Evolutionary conservation across 371 early-diverging fungal genomes (phyloP), one percentile per base, ranked within the genome.

Genomic region (Apophysomyces trapeziformis): DNA sequence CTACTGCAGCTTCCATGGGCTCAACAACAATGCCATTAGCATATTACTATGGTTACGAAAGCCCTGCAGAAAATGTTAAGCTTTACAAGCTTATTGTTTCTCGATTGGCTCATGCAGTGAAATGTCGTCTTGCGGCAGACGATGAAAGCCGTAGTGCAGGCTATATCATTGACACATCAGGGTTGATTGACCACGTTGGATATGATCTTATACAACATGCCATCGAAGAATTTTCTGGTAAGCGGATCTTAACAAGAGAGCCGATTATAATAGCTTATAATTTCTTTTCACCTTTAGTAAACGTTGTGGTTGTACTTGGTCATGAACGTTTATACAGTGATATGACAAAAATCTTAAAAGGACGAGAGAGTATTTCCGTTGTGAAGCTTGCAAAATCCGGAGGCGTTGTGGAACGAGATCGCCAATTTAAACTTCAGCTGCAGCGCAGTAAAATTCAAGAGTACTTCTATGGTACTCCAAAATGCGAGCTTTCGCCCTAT

Each of bases 381-480:
- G 75, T 96, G 50, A 97, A 95, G 70, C 78, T 97, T 21, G 78
- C 93, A 3, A 97, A 96, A 70, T 95, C 96, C 0, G 99, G 98
- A 41, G 99, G 99, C 57, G 96, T 95, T 0, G 98, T 96, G 1
- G 88, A 92, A 61, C 84, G 97, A 12, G 95, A 95, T 74, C 74
- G 86, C 7, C 73, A 79, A 7, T 93, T 85, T 71, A 75, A 93
- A 44, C 75, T 89, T 14, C 89, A 91, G 47, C 64, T 84, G 2
- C 92, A 94, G 73, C 84, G 88, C 57, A 84, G 88, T 44, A 87
- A 86, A 64, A 92, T 98, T 5, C 88, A 88, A 7, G 93, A 94
- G 73, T 98, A 98, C 83, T 98, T 98, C 83, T 96, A 97, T 75
- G 99, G 99, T 4, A 91, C 92, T 0, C 65, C 85, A 1, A 85